Percentiles rank a stretch among this genome's conserved stretches.
phyloP scores from a whole-genome alignment of 345 rosid genomes.

The Barbarea vulgaris region DNA sequence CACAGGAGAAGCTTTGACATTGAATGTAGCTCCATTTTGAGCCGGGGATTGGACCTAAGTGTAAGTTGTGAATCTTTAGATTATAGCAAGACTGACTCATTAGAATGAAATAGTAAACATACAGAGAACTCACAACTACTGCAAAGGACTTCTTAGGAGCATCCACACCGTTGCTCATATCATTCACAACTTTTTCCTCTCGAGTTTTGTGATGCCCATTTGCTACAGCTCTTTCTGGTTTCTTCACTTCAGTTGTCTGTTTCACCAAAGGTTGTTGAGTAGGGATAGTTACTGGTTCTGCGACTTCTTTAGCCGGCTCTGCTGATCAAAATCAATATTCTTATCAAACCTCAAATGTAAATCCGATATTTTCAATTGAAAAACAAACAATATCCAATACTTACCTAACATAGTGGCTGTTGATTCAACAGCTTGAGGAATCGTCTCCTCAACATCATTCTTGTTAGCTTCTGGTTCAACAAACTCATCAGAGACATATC shows the following conservation, averaged over 20 bases:
- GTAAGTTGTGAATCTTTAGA: constrained; percentile 12
- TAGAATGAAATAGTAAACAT: background rate
- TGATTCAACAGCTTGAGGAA: constrained; percentile 30
- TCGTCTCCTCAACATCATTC: constrained; percentile 35
- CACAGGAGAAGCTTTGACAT: constrained; percentile 37
- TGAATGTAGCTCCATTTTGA: constrained; percentile 21
- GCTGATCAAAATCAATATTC: background rate
- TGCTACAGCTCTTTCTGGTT: constrained; percentile 20
- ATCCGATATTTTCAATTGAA: background rate
- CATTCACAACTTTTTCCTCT: constrained; percentile 25
- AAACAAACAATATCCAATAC: background rate
- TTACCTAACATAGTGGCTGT: constrained; percentile 24
- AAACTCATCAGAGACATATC: constrained; percentile 56
- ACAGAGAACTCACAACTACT: constrained; percentile 31
- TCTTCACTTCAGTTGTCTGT: constrained; percentile 29
- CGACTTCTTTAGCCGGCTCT: constrained; percentile 25
- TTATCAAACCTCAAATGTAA: background rate
- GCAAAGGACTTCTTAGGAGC: constrained; percentile 41
- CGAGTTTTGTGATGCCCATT: constrained; percentile 22
- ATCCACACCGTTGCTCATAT: constrained; percentile 3
- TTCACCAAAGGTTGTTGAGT: constrained; percentile 1
- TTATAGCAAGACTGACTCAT: background rate
- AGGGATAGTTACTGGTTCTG: constrained; percentile 17
- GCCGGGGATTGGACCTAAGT: constrained; percentile 37
- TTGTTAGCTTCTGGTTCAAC: constrained; percentile 42